phyloP scores from a whole-genome alignment of 1,139 yeast species.

The Zhuliangozyma parablackwelliae region DNA sequence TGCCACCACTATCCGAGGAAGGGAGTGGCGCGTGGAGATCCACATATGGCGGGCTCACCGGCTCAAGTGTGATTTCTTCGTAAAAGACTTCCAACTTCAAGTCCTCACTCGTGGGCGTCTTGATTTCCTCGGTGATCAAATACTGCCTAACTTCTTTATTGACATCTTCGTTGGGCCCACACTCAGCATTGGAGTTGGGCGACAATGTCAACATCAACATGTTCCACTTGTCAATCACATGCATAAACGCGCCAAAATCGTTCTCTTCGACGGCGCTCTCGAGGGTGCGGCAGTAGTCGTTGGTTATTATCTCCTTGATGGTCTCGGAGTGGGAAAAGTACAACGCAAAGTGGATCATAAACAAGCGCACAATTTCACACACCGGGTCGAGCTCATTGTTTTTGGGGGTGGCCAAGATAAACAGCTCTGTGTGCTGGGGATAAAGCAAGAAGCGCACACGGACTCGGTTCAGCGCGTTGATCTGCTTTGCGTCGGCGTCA shows the following conservation, averaged over 20 bases:
- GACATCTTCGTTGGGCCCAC: conserved; percentile 18
- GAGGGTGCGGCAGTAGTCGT: conserved; percentile 30
- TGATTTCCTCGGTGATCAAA: conserved; percentile 15
- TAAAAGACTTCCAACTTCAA: conserved; percentile 22
- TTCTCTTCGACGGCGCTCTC: conserved; percentile 30
- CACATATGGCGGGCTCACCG: conserved; percentile 10
- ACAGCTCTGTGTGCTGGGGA: conserved; percentile 40
- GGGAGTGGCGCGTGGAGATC: not conserved
- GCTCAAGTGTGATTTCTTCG: conserved; percentile 18
- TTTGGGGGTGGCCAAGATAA: conserved; percentile 42
- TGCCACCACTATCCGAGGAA: not conserved
- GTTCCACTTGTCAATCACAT: conserved; percentile 42
- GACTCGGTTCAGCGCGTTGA: conserved; percentile 29
- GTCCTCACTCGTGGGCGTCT: conserved; percentile 16
- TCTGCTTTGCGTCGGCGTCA: conserved; percentile 10
- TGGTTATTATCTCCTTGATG: conserved; percentile 31
- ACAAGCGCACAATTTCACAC: conserved; percentile 58
- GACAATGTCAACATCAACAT: conserved; percentile 31
- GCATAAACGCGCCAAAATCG: conserved; percentile 32
- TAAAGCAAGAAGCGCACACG: conserved; percentile 36
- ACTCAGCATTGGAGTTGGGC: conserved; percentile 18
- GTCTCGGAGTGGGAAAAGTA: conserved; percentile 36
- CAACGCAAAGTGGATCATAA: conserved; percentile 39
- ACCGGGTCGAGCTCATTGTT: conserved; percentile 65
- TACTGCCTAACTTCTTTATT: conserved; percentile 29